These are phyloP conservation scores for Helotiales sp. DNA, from an alignment of 2,329 filamentous ascomycete genomes.

Conservation along the genomic window DNA sequence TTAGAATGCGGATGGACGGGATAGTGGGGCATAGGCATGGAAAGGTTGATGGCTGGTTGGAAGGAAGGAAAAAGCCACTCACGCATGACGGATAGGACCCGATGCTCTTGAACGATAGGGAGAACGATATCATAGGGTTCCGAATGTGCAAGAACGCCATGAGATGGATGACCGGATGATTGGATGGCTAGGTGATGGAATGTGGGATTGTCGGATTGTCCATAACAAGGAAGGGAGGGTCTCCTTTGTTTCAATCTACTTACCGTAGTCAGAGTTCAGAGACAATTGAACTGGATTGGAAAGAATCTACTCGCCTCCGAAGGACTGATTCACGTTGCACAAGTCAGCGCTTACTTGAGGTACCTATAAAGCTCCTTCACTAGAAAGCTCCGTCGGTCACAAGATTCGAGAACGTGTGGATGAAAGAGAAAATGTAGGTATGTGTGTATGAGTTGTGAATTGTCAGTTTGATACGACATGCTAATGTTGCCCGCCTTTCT, in stretches of 20 bases:
- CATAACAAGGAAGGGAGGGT: not conserved
- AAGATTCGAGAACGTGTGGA: no score
- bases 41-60: not conserved
- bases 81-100: not conserved
- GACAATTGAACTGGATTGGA: not conserved
- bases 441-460: no score
- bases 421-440: no score
- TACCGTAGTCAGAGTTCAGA: constrained; percentile 3
- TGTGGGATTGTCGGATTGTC: not conserved
- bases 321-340: not conserved
- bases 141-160: not conserved
- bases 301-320: not conserved
- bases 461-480: no score
- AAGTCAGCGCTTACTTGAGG: no score
- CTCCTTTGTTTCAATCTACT: constrained; percentile 7
- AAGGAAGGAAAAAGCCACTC: not conserved
- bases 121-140: not conserved
- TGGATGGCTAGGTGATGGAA: no score
- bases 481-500: no score
- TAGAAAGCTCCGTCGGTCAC: no score
- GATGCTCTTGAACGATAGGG: not conserved
- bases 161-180: not conserved
- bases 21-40: not conserved
- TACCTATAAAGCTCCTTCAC: not conserved
- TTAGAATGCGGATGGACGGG: not conserved